Evolutionary conservation across 495 filamentous ascomycete genomes (phyloP).

Genomic region (Lasiosphaeris hirsuta): DNA sequence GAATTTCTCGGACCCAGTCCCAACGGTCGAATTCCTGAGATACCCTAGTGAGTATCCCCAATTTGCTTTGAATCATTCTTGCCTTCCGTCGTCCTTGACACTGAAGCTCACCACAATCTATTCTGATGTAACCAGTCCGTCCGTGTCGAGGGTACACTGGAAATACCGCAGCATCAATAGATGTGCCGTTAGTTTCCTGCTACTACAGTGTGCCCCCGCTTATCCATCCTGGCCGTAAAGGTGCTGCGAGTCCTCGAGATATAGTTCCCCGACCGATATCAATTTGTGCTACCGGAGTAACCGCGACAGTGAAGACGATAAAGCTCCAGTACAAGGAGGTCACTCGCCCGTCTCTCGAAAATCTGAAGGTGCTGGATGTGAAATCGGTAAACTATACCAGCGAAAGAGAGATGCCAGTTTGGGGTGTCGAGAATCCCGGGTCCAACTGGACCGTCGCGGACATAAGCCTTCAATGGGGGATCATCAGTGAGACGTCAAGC

Average conservation of each 20-base stretch:
- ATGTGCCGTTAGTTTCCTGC: background rate
- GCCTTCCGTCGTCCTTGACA: too few species aligned
- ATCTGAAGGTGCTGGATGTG: background rate
- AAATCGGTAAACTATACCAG: background rate
- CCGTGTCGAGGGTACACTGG: background rate
- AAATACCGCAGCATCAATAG: background rate
- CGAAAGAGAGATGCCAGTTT: background rate
- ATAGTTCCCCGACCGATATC: background rate
- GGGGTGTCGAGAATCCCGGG: background rate
- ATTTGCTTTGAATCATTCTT: too few species aligned
- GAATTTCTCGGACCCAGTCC: too few species aligned
- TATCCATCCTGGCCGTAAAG: background rate
- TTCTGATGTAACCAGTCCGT: background rate
- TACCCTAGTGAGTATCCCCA: too few species aligned
- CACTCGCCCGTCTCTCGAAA: background rate
- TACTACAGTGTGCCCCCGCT: background rate
- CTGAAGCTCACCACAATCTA: too few species aligned
- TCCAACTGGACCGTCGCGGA: background rate
- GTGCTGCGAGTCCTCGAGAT: background rate
- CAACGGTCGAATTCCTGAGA: too few species aligned
- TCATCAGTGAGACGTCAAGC: background rate
- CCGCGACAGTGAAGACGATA: background rate
- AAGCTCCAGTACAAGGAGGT: background rate
- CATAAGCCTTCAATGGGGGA: background rate
- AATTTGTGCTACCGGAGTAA: background rate